phyloP scores from a whole-genome alignment of 1,284 basidiomycete species.

The Boletellus deceptivus region DNA sequence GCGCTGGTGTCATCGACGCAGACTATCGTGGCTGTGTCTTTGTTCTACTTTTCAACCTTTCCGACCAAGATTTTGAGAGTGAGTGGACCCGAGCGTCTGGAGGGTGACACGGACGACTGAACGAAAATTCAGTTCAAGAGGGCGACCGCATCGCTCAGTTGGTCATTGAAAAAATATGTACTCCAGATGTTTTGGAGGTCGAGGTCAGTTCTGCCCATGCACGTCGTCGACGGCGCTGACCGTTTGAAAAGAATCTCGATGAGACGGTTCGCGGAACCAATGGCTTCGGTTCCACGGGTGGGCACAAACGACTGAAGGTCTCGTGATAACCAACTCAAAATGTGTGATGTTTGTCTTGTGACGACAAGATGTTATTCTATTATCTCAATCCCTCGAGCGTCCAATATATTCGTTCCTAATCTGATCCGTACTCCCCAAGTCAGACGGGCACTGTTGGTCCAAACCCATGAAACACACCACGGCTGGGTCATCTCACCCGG shows the following conservation, averaged over 20 bases:
- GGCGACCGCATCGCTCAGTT: constrained; percentile 95
- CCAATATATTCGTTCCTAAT: not conserved
- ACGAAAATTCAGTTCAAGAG: constrained; percentile 63
- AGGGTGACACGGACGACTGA: not conserved
- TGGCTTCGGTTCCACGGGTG: constrained; percentile 96
- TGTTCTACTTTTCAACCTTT: constrained; percentile 94
- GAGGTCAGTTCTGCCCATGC: constrained; percentile 51
- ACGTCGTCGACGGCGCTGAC: constrained; percentile 1
- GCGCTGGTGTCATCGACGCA: constrained; percentile 94
- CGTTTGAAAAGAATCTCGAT: constrained; percentile 63
- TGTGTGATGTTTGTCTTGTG: constrained; percentile 2
- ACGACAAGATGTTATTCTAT: not conserved
- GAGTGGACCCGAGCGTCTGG: constrained; percentile 21
- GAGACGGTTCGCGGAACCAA: constrained; percentile 82
- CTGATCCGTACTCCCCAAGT: not conserved
- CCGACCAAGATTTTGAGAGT: constrained; percentile 87
- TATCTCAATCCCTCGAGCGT: not conserved
- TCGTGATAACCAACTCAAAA: constrained; percentile 2
- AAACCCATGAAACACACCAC: constrained; percentile 5
- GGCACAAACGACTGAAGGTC: constrained; percentile 48
- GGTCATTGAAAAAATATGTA: constrained; percentile 88
- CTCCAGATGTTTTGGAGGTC: constrained; percentile 84
- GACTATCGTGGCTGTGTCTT: constrained; percentile 94
- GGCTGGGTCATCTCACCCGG: constrained; percentile 33
- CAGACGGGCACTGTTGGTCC: not conserved